Conservation (phyloP, 1,139 yeast species). For the Geotrichum bryndzae region DNA sequence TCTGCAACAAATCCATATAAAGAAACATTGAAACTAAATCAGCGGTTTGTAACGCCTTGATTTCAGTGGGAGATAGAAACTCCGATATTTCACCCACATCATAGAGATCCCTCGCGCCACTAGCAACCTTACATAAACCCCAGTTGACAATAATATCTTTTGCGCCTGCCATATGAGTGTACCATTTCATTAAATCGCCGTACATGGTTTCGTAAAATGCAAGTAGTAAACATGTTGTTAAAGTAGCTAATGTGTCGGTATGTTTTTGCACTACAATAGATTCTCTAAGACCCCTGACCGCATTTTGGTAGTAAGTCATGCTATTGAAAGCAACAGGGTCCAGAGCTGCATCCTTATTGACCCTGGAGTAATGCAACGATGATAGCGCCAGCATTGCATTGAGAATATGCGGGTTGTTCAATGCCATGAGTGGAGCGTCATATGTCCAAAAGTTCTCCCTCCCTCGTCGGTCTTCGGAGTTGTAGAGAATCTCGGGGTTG, state of each 20-base stretch:
- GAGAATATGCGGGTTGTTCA: conserved; percentile 10
- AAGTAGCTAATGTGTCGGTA: conserved; percentile 9
- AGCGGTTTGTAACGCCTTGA: conserved; percentile 4
- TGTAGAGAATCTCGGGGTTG: background rate
- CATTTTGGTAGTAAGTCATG: conserved; percentile 5
- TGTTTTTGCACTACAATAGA: background rate
- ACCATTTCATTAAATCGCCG: conserved; percentile 18
- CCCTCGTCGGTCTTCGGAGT: background rate
- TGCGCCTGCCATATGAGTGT: conserved; percentile 18
- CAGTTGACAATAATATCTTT: conserved; percentile 10
- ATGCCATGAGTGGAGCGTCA: conserved; percentile 16
- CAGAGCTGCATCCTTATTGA: background rate
- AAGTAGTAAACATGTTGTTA: conserved; percentile 15
- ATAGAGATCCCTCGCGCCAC: background rate
- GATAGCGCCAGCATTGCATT: conserved; percentile 13
- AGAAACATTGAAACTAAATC: conserved; percentile 10
- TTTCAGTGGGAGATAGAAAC: conserved; percentile 1
- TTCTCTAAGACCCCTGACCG: conserved; percentile 5
- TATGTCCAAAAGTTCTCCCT: conserved; percentile 17
- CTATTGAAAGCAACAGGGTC: background rate
- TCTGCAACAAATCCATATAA: conserved; percentile 18
- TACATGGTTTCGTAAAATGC: conserved; percentile 17
- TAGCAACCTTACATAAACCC: background rate
- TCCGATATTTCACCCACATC: background rate
- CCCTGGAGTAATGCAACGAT: conserved; percentile 9